phyloP scores from a whole-genome alignment of 176 grass and related monocot species.

The Musa itinerans region DNA sequence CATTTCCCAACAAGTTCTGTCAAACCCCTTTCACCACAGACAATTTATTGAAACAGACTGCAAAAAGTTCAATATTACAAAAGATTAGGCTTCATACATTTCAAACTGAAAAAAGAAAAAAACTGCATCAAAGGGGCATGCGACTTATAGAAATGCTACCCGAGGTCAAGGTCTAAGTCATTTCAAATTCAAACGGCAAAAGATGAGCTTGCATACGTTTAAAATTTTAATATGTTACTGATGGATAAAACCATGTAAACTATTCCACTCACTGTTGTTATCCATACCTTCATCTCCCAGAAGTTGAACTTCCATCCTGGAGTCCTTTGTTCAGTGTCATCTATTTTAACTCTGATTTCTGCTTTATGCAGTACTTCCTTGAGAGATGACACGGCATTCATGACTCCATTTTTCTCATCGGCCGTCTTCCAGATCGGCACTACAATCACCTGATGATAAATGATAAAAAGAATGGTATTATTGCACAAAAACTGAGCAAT shows the following conservation, averaged over 20 bases:
- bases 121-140: not conserved
- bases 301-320: slow-evolving; percentile 97
- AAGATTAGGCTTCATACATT: not conserved
- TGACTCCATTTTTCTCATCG: slow-evolving; percentile 57
- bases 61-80: not conserved
- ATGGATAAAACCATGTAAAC: too few relatives aligned
- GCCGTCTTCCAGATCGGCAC: slow-evolving; percentile 93
- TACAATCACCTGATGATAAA: slow-evolving; percentile 55
- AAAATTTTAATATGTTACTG: too few relatives aligned
- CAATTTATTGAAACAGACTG: not conserved
- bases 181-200: too few relatives aligned
- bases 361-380: slow-evolving; percentile 57
- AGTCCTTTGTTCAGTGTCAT: slow-evolving; percentile 63
- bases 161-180: not conserved
- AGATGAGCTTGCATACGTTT: too few relatives aligned
- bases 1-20: not conserved
- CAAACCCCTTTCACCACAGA: not conserved
- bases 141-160: not conserved
- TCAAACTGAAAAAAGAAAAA: not conserved
- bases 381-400: slow-evolving; percentile 69
- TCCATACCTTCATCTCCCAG: slow-evolving; percentile 96
- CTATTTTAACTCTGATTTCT: slow-evolving; percentile 87
- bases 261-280: not conserved
- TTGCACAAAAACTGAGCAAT: not conserved
- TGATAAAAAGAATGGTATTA: not conserved